Evolutionary conservation across 1,284 basidiomycete species (phyloP), one percentile per base, ranked within the genome.

Genomic region (Hypsizygus ulmarius): DNA sequence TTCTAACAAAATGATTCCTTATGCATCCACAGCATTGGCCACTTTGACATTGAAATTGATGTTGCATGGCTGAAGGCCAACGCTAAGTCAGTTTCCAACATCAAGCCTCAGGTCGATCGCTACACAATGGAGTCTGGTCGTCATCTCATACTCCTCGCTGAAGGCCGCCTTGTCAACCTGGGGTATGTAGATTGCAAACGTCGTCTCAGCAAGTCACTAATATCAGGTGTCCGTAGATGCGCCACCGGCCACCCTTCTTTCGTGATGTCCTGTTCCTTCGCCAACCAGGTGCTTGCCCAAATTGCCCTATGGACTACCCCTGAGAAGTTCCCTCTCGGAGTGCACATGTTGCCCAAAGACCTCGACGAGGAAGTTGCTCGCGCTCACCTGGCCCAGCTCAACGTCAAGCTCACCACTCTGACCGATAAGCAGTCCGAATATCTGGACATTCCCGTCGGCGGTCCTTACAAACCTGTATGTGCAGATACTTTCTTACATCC

Each of bases 211-310:
- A 25, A 9, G 30, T 37, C 9, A 11, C 30, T 50, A 44, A 39
- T 32, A 41, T 10, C 28, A 36, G 15, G 53, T 28, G 4, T 33
- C 47, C 11, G 2, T 49, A 73, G 86, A 30, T 91, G 88, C 66
- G 88, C 87, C 38, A 96, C 92, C 55, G 93, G 93, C 49, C 93
- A 96, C 73, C 93, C 93, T 37, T 95, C 93, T 44, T 93, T 93
- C 72, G 96, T 99, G 77, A 99, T 99, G 97, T 97, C 95, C 32
- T 97, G 94, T 79, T 99, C 97, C 47, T 99, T 99, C 81, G 78
- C 93, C 70, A 99, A 99, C 83, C 96, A 99, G 77, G 92, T 94
- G 53, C 81, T 99, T 59, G 96, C 96, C 42, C 96, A 99, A 78
- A 98, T 99, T 63, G 96, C 93, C 21, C 87, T 99, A 67, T 99